These are phyloP conservation scores for Fraxinus sp. DNA, from an alignment of 305 asterid species.

Conservation along the genomic window DNA sequence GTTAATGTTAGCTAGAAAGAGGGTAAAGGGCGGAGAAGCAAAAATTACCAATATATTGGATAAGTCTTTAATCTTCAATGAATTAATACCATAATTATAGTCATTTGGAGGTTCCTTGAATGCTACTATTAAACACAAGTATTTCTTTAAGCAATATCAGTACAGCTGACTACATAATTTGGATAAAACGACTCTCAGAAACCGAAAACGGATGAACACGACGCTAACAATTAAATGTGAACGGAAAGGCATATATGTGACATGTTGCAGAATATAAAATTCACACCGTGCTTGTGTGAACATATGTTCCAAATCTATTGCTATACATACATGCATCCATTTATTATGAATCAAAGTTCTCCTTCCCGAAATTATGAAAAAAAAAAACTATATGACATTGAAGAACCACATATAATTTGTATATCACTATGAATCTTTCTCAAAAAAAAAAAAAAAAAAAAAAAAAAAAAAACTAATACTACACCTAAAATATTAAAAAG, in stretches of 20 bases:
- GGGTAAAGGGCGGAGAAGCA: neutral
- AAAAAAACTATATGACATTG: neutral
- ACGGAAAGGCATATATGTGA: too few species aligned
- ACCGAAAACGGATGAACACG: too few species aligned
- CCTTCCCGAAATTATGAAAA: neutral
- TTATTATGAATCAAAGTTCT: neutral
- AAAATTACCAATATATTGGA: neutral
- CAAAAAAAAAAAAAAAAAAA: too few species aligned
- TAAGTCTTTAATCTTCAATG: neutral
- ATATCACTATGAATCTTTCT: neutral
- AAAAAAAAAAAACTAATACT: too few species aligned
- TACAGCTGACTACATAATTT: too few species aligned
- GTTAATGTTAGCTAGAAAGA: neutral
- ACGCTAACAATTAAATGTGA: too few species aligned
- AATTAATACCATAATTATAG: neutral
- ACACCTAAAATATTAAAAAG: neutral
- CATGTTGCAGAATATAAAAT: too few species aligned
- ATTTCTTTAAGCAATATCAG: too few species aligned
- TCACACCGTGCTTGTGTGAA: neutral
- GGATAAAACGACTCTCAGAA: too few species aligned
- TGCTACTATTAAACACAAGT: too few species aligned
- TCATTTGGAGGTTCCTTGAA: neutral
- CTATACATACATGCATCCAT: neutral
- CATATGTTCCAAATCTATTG: neutral
- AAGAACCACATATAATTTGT: neutral